phyloP scores from a whole-genome alignment of 78 protist genomes.

The Salpingoeca rosetta region DNA sequence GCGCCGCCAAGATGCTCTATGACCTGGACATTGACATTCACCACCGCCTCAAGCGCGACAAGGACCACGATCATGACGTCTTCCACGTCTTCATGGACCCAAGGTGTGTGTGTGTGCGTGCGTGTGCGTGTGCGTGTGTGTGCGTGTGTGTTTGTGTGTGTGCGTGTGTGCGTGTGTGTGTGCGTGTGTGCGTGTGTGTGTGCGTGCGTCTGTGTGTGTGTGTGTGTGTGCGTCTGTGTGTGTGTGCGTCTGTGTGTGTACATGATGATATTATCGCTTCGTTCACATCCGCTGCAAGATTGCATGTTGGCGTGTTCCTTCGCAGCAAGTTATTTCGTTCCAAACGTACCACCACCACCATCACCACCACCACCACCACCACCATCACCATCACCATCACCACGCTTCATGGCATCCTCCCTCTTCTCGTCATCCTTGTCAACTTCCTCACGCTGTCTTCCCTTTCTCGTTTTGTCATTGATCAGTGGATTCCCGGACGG shows the following conservation, averaged over 20 bases:
- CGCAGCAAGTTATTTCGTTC: no score
- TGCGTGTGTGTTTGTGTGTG: background rate
- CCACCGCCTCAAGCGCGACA: background rate
- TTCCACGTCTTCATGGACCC: background rate
- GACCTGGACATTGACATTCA: background rate
- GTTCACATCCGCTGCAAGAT: no score
- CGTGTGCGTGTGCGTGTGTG: background rate
- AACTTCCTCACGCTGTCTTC: no score
- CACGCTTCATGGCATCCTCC: no score
- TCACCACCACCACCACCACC: no score
- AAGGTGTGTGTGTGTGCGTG: background rate
- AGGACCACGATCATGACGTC: background rate
- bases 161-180: background rate
- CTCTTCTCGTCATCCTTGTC: no score
- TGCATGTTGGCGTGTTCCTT: no score
- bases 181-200: background rate
- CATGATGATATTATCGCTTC: no score
- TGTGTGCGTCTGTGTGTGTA: background rate
- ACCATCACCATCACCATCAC: no score
- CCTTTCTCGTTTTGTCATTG: no score
- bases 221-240: background rate
- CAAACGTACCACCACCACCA: no score
- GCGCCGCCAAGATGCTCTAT: background rate
- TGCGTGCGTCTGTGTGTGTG: background rate
- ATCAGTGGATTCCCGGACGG: no score